phyloP scores from a whole-genome alignment of 306 rosid species.

The Cucurbita argyrosperma region DNA sequence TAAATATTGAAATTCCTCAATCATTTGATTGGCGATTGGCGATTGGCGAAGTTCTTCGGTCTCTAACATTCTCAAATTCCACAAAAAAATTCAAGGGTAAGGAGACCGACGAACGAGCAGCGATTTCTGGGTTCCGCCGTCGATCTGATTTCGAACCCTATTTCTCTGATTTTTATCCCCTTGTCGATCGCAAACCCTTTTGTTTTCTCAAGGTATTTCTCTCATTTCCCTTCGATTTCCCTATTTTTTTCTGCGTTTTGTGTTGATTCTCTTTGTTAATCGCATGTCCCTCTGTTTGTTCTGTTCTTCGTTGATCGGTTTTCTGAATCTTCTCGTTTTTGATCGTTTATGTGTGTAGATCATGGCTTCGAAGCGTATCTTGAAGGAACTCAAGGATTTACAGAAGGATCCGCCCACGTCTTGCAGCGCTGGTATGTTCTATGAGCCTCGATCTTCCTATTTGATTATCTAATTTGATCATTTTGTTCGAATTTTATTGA shows the following conservation, averaged over 20 bases:
- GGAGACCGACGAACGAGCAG: background rate
- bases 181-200: background rate
- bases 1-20: background rate
- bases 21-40: background rate
- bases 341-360: background rate
- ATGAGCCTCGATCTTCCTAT: background rate
- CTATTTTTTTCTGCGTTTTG: background rate
- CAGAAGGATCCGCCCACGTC: conserved; percentile 87
- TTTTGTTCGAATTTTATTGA: background rate
- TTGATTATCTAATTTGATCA: background rate
- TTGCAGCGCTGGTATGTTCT: conserved; percentile 50
- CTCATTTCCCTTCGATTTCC: background rate
- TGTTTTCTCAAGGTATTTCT: background rate
- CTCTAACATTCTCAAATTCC: background rate
- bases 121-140: conserved; percentile 1
- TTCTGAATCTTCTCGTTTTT: background rate
- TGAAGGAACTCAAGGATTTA: conserved; percentile 62
- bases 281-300: background rate
- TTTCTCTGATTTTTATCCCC: background rate
- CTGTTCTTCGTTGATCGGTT: background rate
- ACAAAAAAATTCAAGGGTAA: background rate
- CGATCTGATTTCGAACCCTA: background rate
- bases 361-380: conserved; percentile 75
- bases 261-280: background rate
- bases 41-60: background rate